Percentiles rank a stretch among this genome's conserved stretches.
phyloP scores from a whole-genome alignment of 1,284 basidiomycete genomes.

The Cerioporus squamosus region DNA sequence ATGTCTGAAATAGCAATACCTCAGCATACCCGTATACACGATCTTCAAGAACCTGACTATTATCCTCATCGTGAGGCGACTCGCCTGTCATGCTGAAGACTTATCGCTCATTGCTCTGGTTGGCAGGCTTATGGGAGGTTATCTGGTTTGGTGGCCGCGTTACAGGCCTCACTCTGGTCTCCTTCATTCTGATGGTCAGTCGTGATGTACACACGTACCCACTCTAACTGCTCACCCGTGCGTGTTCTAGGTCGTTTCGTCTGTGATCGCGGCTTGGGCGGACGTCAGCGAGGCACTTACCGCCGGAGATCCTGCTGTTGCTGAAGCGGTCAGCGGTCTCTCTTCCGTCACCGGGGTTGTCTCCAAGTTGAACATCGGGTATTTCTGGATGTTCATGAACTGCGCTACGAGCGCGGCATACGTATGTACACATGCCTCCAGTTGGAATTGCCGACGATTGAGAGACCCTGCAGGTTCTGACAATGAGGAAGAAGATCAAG shows the following conservation, averaged over 20 bases:
- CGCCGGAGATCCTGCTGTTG: slow-evolving; percentile 46
- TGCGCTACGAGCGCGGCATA: slow-evolving; percentile 92
- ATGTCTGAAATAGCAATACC: slow-evolving; percentile 71
- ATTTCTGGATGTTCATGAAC: slow-evolving; percentile 97
- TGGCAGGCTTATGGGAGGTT: slow-evolving; percentile 94
- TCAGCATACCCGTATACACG: slow-evolving; percentile 93
- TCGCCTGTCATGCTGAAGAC: not conserved
- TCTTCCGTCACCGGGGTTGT: slow-evolving; percentile 53
- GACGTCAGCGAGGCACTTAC: slow-evolving; percentile 71
- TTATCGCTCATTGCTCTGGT: not conserved
- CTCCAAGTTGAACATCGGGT: slow-evolving; percentile 77
- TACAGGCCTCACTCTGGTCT: slow-evolving; percentile 85
- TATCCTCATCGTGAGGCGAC: slow-evolving; percentile 83
- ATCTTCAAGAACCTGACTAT: slow-evolving; percentile 99
- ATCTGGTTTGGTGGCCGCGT: slow-evolving; percentile 95
- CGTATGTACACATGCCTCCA: slow-evolving; percentile 52
- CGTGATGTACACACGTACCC: not conserved
- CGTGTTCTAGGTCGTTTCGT: slow-evolving; percentile 79
- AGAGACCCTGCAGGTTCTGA: slow-evolving; percentile 65
- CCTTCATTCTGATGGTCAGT: slow-evolving; percentile 91
- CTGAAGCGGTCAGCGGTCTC: slow-evolving; percentile 44
- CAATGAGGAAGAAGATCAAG: slow-evolving; percentile 99
- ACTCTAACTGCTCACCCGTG: slow-evolving; percentile 7
- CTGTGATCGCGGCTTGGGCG: slow-evolving; percentile 94
- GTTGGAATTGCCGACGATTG: not conserved